These are phyloP conservation scores for Lachnellula occidentalis DNA, from an alignment of 2,329 filamentous ascomycete genomes.

Conservation along the genomic window DNA sequence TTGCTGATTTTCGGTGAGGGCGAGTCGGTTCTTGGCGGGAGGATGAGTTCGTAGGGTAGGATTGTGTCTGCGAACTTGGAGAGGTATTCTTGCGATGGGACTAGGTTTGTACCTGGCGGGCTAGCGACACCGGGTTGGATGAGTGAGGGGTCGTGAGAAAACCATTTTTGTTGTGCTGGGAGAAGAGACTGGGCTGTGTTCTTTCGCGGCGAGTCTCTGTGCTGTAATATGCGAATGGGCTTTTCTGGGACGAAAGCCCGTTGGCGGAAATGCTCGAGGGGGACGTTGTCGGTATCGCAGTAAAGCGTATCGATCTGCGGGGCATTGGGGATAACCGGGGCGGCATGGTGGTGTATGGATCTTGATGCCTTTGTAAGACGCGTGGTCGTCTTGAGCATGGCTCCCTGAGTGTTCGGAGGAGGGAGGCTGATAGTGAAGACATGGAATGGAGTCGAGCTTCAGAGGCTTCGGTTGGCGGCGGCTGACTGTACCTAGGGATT, in stretches of 20 bases:
- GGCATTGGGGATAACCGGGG: neutral
- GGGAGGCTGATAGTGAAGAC: neutral
- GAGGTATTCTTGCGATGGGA: constrained; percentile 30
- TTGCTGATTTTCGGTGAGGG: neutral
- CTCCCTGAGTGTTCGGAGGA: neutral
- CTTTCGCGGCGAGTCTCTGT: neutral
- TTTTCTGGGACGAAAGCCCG: constrained; percentile 46
- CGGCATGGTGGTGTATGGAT: neutral
- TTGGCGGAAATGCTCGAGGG: constrained; percentile 45
- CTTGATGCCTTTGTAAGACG: neutral
- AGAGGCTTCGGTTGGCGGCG: neutral
- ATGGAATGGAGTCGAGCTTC: too few relatives aligned
- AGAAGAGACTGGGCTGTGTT: constrained; percentile 36
- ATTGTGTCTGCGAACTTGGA: constrained; percentile 39
- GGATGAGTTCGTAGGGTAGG: constrained; percentile 54
- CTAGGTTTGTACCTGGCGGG: neutral
- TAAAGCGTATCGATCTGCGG: constrained; percentile 7
- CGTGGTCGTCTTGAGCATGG: neutral
- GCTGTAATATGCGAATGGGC: constrained; percentile 45
- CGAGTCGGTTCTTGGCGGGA: neutral
- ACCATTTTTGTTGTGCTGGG: constrained; percentile 57
- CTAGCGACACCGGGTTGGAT: neutral
- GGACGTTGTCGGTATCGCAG: constrained; percentile 16
- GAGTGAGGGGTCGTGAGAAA: constrained; percentile 30
- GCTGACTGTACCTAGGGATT: too few relatives aligned